Percentiles rank a stretch among this genome's conserved stretches.
These are phyloP conservation scores for Aspergillus ochraceus DNA, from an alignment of 2,329 filamentous ascomycete species.

Conservation along the genomic window DNA sequence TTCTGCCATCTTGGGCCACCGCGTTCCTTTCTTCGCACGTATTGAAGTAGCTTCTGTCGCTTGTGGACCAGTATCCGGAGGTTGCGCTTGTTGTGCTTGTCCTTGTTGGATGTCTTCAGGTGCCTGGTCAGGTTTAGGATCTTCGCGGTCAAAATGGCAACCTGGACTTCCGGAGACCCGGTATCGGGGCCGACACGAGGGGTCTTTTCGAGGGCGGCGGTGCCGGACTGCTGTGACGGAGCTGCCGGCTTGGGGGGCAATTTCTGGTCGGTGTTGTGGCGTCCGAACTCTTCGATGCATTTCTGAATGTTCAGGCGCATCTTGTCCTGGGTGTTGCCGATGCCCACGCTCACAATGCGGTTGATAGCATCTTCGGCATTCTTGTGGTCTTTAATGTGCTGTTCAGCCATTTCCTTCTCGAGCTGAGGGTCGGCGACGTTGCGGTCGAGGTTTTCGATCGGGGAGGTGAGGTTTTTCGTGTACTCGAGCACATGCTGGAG, in stretches of 20 bases:
- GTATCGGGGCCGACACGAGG: conserved; percentile 86
- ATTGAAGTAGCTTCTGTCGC: conserved; percentile 82
- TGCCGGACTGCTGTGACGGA: conserved; percentile 44
- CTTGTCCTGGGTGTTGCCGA: conserved; percentile 75
- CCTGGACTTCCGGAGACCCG: conserved; percentile 95
- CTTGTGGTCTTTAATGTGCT: conserved; percentile 58
- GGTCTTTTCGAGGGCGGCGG: conserved; percentile 45
- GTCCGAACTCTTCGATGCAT: conserved; percentile 83
- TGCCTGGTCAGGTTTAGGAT: conserved; percentile 78
- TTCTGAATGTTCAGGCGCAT: conserved; percentile 79
- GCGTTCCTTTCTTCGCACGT: conserved; percentile 84
- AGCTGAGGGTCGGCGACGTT: conserved; percentile 39
- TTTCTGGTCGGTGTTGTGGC: conserved; percentile 77
- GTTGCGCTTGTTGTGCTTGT: conserved; percentile 94
- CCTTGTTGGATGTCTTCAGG: conserved; percentile 71
- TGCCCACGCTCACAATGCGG: conserved; percentile 75
- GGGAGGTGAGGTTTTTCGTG: conserved; percentile 63
- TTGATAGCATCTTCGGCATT: conserved; percentile 73
- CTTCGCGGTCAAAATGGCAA: conserved; percentile 91
- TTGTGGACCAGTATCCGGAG: conserved; percentile 81
- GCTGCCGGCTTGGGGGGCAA: conserved; percentile 61
- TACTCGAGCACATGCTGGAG: conserved; percentile 65
- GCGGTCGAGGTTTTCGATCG: conserved; percentile 31
- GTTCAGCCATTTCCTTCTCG: conserved; percentile 38
- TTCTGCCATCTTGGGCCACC: conserved; percentile 89